A percentile compares a stretch with the other conserved stretches of the same genome.
phyloP scores from a whole-genome alignment of 1,284 basidiomycete genomes.

The Sporisorium sorghi region DNA sequence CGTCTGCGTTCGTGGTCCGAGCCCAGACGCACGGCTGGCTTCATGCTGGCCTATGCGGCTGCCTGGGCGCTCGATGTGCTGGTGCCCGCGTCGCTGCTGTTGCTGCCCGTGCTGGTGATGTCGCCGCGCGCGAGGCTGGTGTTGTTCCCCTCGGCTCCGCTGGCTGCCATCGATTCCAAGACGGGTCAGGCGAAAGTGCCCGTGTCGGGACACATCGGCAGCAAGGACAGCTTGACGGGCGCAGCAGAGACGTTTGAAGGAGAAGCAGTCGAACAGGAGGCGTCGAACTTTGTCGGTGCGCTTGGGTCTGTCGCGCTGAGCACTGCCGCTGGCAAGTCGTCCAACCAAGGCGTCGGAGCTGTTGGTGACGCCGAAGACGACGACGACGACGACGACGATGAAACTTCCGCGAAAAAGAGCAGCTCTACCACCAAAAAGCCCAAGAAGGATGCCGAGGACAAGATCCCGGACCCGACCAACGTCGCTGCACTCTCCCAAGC shows the following conservation, averaged over 20 bases:
- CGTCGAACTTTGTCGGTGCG: slow-evolving; percentile 71
- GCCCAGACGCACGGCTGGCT: slow-evolving; percentile 71
- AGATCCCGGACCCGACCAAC: slow-evolving; percentile 69
- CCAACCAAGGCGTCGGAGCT: slow-evolving; percentile 24
- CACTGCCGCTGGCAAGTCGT: slow-evolving; percentile 70
- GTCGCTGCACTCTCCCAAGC: slow-evolving; percentile 64
- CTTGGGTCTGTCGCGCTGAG: slow-evolving; percentile 70
- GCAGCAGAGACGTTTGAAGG: slow-evolving; percentile 70
- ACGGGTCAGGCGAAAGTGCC: slow-evolving; percentile 64
- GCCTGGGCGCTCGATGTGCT: slow-evolving; percentile 44
- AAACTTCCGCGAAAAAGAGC: slow-evolving; percentile 15
- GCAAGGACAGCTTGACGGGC: slow-evolving; percentile 53
- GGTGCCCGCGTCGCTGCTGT: slow-evolving; percentile 60
- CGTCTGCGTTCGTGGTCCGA: slow-evolving; percentile 74
- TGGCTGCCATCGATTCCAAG: slow-evolving; percentile 69
- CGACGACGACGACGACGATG: slow-evolving; percentile 17
- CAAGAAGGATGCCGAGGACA: slow-evolving; percentile 39
- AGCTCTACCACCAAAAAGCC: slow-evolving; percentile 20
- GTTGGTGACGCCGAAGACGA: slow-evolving; percentile 19
- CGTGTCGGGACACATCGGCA: slow-evolving; percentile 63
- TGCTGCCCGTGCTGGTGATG: slow-evolving; percentile 71
- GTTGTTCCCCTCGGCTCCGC: slow-evolving; percentile 74
- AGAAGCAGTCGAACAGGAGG: slow-evolving; percentile 72
- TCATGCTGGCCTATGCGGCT: slow-evolving; percentile 58
- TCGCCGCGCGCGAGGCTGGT: slow-evolving; percentile 71